Base-by-base conservation (phyloP, 1,284 basidiomycete species). In the Cutaneotrichosporon arboriforme region DNA sequence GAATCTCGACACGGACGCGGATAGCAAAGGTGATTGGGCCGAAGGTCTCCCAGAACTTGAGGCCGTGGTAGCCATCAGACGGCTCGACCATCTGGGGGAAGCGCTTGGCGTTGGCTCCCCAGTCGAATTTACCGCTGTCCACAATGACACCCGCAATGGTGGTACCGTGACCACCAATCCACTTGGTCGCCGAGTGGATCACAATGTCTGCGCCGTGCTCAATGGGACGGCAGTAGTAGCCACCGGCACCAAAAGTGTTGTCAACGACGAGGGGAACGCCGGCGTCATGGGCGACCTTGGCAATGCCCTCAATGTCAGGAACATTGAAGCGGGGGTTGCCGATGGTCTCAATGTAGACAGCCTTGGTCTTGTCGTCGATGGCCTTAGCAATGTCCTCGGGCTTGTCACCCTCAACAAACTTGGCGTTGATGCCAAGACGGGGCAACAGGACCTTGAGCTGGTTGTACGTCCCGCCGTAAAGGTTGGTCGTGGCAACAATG, bases 91-190 rank as follows among this genome's bases (percentile, higher is more conserved):
- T 50, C 81, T 8, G 56, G 33, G 87, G 90, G 77, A 93, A 88
- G 15, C 82, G 81, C 1, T 88, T 86, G 80, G 90, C 92, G 65
- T 83, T 83, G 44, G 84, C 84, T 8, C 80, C 75, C 90, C 90
- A 94, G 78, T 93, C 83, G 65, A 92, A 92, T 63, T 87, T 90
- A 50, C 89, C 89, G 21, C 83, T 81, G 70, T 90, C 89, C 50
- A 92, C 71, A 57, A 93, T 78, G 18, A 91, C 84, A 55, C 90
- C 90, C 5, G 80, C 89, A 47, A 93, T 89, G 22, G 88, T 90
- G 2, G 86, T 92, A 53, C 90, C 89, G 69, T 90, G 90, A 0
- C 90, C 88, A 26, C 88, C 86, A 48, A 92, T 90, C 90, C 90
- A 92, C 70, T 93, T 92, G 4, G 89, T 91, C 0, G 88, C 88